These are phyloP conservation scores for Mycena albidolilacea DNA, from an alignment of 768 basidiomycete genomes.

Conservation along the genomic window DNA sequence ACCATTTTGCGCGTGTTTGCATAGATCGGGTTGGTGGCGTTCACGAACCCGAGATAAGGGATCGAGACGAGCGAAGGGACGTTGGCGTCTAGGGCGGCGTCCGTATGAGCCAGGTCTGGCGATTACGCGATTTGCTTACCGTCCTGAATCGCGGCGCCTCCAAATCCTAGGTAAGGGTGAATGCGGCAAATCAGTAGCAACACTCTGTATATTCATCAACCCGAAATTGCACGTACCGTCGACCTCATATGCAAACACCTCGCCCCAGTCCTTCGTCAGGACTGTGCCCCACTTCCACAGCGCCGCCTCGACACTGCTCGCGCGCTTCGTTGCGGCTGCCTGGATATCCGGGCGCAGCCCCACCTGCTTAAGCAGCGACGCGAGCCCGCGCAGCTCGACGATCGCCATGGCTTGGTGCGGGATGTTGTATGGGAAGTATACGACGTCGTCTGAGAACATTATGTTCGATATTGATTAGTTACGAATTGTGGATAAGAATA, in stretches of 20 bases:
- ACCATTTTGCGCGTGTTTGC: slow-evolving; percentile 39
- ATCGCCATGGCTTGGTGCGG: slow-evolving; percentile 40
- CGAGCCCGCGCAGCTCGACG: slow-evolving; percentile 37
- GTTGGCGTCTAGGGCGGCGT: slow-evolving; percentile 26
- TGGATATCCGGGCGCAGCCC: slow-evolving; percentile 21
- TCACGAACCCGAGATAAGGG: slow-evolving; percentile 38
- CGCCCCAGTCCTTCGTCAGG: slow-evolving; percentile 38
- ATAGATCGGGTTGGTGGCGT: slow-evolving; percentile 33
- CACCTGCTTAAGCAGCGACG: slow-evolving; percentile 19
- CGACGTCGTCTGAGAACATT: slow-evolving; percentile 31
- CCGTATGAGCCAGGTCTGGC: neutral
- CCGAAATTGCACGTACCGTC: slow-evolving; percentile 14
- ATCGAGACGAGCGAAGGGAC: slow-evolving; percentile 38
- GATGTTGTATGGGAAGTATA: slow-evolving; percentile 38
- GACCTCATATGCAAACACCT: slow-evolving; percentile 40
- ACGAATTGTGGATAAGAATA: too few relatives aligned
- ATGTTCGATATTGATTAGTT: too few relatives aligned
- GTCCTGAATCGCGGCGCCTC: slow-evolving; percentile 35
- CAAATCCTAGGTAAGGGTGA: slow-evolving; percentile 14
- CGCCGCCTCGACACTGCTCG: slow-evolving; percentile 29
- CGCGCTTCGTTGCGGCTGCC: slow-evolving; percentile 14
- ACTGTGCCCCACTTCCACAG: slow-evolving; percentile 37
- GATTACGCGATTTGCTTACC: slow-evolving; percentile 10
- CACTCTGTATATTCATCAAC: too few relatives aligned
- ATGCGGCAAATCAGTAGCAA: neutral